Evolutionary conservation across 495 filamentous ascomycete genomes (phyloP).

Genomic region (Penicillium manginii): DNA sequence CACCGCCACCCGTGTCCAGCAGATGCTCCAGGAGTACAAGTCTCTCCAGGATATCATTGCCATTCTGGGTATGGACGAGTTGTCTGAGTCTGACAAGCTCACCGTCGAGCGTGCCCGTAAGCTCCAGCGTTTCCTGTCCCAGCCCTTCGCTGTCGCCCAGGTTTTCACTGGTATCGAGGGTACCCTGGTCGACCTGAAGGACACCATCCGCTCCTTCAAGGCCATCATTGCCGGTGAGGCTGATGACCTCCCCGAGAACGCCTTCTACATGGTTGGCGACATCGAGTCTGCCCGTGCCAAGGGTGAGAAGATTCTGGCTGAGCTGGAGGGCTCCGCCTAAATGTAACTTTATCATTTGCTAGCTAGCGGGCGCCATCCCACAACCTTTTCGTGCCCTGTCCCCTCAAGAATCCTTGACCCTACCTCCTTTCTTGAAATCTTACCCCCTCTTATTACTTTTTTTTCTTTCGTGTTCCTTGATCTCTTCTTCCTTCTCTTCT

Average conservation of each 20-base stretch:
- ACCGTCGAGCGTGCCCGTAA: constrained; percentile 99
- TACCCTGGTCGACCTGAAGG: constrained; percentile 94
- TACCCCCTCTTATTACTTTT: constrained; percentile 7
- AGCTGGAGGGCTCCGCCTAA: constrained; percentile 76
- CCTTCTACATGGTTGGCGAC: constrained; percentile 99
- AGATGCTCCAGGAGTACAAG: constrained; percentile 99
- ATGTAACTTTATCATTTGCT: constrained; percentile 51
- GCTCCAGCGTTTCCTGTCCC: constrained; percentile 98
- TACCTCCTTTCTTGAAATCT: constrained; percentile 26
- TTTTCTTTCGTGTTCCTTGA: constrained; percentile 13
- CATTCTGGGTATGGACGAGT: constrained; percentile 99
- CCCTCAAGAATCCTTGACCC: constrained; percentile 14
- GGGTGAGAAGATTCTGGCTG: constrained; percentile 99
- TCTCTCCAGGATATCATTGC: constrained; percentile 99
- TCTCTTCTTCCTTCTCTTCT: constrained; percentile 22
- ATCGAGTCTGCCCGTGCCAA: constrained; percentile 90
- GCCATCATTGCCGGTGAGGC: constrained; percentile 92
- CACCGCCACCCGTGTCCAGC: constrained; percentile 91
- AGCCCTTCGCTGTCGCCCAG: constrained; percentile 98
- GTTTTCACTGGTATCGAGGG: constrained; percentile 99
- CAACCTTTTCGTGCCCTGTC: constrained; percentile 4
- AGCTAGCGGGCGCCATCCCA: constrained; percentile 26
- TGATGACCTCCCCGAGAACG: constrained; percentile 93
- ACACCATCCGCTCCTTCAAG: constrained; percentile 97
- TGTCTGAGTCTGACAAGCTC: constrained; percentile 98